phyloP scores from a whole-genome alignment of 805 yeast genomes.

The Monosporozyma siamensis region DNA sequence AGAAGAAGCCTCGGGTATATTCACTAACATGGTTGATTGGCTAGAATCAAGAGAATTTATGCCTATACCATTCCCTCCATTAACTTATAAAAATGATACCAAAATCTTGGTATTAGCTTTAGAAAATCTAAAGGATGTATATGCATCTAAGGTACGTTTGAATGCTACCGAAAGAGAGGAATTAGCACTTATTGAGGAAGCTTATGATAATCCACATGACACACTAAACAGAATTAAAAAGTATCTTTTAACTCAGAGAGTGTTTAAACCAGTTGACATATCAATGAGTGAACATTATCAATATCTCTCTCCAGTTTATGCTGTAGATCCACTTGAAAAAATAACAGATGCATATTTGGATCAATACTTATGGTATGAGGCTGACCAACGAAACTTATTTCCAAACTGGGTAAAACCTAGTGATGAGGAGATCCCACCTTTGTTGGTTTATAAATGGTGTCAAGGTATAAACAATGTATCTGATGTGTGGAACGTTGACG shows the following conservation, averaged over 20 bases:
- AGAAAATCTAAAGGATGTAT: constrained; percentile 77
- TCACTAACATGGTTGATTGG: constrained; percentile 87
- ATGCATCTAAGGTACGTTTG: constrained; percentile 62
- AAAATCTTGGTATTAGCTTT: constrained; percentile 81
- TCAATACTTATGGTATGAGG: constrained; percentile 94
- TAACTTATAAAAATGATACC: constrained; percentile 86
- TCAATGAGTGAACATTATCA: constrained; percentile 90
- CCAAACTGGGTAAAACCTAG: constrained; percentile 97
- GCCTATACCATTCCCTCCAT: constrained; percentile 90
- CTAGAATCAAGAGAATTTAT: constrained; percentile 71
- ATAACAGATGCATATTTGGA: constrained; percentile 94
- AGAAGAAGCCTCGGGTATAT: constrained; percentile 79
- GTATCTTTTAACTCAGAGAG: constrained; percentile 75
- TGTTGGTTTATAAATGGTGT: constrained; percentile 87
- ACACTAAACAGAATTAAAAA: constrained; percentile 77
- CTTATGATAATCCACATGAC: constrained; percentile 95
- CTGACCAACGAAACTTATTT: constrained; percentile 74
- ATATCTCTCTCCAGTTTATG: constrained; percentile 74
- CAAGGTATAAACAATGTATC: constrained; percentile 77
- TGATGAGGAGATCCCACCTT: constrained; percentile 88
- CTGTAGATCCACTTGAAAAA: constrained; percentile 85
- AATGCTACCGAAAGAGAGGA: constrained; percentile 89
- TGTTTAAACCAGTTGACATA: constrained; percentile 78
- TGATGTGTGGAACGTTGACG: constrained; percentile 66
- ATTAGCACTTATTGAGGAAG: constrained; percentile 85